Base-by-base conservation (phyloP, 179 eudicot species). In the Silene vulgaris region DNA sequence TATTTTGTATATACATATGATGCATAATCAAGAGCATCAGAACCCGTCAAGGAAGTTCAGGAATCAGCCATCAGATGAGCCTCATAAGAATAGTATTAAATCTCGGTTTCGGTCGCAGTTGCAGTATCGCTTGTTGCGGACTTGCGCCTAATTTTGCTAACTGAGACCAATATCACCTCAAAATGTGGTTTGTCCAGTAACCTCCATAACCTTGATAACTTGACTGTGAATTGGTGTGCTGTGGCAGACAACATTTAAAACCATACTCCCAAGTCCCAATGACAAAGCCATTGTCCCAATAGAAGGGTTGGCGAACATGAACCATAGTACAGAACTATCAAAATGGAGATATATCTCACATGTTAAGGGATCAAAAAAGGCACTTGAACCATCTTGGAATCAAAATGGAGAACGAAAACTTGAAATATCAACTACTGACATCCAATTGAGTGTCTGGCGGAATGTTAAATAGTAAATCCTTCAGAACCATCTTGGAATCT, bases 211-310 rank as follows among this genome's bases (percentile, higher is more conserved):
- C 48, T 40, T 40, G 48, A 40, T 40, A 8, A 40, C 6, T 40
- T 40, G 11, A 40, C 8, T 11, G 12, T 40, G 48, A 40, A 40
- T 40, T 40, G 48, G 11, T 7, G 48, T 40, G 48, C 48, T 7
- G 48, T 40, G 12, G 12, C 12, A 2, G 40, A 7, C 40, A 40
- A 5, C 48, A 40, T 40, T 40, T 1, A 40, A 40, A 40, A 40
- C 48, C 48, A 40, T 40, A 40, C 48, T 40, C 48, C 11, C 12
- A 40, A 40, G 48, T 21, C 71, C 35, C 48, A 66, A n/a, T 50
- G 35, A 66, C 71, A 66, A 65, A 65, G 65, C 50, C 71, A 32
- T 66, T 13, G 21, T 66, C 71, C 48, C 13, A 35, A 16, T 8
- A n/a, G 12, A 35, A 23, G 50, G 50, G 26, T 32, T 43, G 50